These are phyloP conservation scores for Diplodia intermedia DNA, from an alignment of 2,329 filamentous ascomycete species.

Conservation along the genomic window DNA sequence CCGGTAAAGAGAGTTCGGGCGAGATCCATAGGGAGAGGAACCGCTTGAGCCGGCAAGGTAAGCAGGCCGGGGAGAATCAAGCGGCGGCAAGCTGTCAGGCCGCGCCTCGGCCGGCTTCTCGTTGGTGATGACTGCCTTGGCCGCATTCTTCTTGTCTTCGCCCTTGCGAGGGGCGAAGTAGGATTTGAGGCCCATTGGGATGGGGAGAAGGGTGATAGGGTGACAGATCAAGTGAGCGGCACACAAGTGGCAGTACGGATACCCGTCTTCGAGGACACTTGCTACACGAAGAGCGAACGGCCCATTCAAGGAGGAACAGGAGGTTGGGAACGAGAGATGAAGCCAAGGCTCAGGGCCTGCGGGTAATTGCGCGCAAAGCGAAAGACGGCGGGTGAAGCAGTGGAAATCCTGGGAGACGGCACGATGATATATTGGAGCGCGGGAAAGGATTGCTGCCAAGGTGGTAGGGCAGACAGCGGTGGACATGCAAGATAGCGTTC, in stretches of 20 bases:
- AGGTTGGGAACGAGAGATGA: background rate
- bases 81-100: conserved; percentile 8
- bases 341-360: background rate
- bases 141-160: conserved; percentile 19
- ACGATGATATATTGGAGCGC: conserved; percentile 20
- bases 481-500: conserved; percentile 21
- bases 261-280: background rate
- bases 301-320: background rate
- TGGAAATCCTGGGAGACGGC: conserved; percentile 18
- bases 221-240: background rate
- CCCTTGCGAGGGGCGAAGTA: conserved; percentile 29
- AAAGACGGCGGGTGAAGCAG: conserved; percentile 20
- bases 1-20: conserved; percentile 46
- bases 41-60: conserved; percentile 15
- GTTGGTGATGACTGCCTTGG: conserved; percentile 4
- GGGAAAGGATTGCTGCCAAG: conserved; percentile 16
- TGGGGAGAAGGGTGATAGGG: background rate
- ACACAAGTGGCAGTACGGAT: background rate
- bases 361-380: conserved; percentile 12
- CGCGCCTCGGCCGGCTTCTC: conserved; percentile 15
- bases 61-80: conserved; percentile 16
- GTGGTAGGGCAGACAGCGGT: background rate
- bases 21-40: conserved; percentile 31
- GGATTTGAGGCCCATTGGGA: conserved; percentile 27
- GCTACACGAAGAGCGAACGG: background rate